Evolutionary conservation across 176 grass and related monocot species (phyloP), one percentile per base, ranked within the genome.

Genomic region (Eremochloa ophiuroides): DNA sequence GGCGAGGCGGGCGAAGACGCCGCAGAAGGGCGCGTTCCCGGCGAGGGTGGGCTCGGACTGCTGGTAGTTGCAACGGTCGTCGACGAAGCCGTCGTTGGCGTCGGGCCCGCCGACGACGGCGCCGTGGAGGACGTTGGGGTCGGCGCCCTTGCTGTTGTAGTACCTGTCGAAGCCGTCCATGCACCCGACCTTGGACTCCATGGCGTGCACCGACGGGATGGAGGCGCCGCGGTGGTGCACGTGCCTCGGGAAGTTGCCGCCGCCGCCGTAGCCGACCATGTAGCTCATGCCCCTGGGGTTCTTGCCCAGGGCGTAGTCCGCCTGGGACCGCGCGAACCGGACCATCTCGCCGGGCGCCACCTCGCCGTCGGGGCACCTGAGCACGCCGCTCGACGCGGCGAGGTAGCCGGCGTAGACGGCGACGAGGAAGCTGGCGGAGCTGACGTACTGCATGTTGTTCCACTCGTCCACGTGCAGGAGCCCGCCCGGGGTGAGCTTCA

Each of bases 361-460:
- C 88, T 91, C 86, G 75, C 82, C 91, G 65, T 91, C 91, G 34
- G 90, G 88, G 87, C 96, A 99, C 18, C 51, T 82, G 55, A 99
- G 85, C 13, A 79, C 44, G 66, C 50, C 84, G 20, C 34, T 74
- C 14, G 84, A 78, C 48, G 62, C 51, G 40, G 73, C 75, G 35
- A 99, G 84, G 73, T 93, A 93, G 56, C 89, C 86, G 37, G 86
- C 90, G 88, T 95, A 99, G 63, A 93, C 96, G 26, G 90, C 68
- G 75, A 91, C 61, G 51, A 99, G 93, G 77, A 95, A 99, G 26
- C 87, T 47, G 31, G 96, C 60, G 1, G 90, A 85, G 15, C 69
- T 78, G 5, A 99, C 96, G 56, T 95, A 99, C 82, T 99, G 93
- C 93, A 99, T 66, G 85, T 99, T 99, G 75, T 91, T 93, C 96